These are phyloP conservation scores for Hyaloscypha bicolor DNA, from an alignment of 495 filamentous ascomycete genomes.

Conservation along the genomic window DNA sequence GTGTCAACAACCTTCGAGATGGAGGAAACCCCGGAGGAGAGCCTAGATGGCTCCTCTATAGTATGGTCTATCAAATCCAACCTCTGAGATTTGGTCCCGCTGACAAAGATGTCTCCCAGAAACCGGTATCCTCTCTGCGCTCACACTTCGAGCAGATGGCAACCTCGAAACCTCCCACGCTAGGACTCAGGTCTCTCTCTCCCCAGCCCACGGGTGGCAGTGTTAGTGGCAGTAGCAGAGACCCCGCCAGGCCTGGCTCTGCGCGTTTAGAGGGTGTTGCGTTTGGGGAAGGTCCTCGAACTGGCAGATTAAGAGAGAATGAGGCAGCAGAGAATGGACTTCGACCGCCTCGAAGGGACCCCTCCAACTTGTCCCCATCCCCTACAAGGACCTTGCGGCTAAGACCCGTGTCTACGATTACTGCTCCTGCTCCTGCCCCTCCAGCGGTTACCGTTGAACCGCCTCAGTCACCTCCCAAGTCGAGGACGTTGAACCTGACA, in stretches of 20 bases:
- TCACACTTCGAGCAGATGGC: constrained; percentile 92
- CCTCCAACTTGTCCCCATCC: constrained; percentile 42
- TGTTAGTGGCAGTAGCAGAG: constrained; percentile 6
- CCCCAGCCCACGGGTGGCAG: constrained; percentile 28
- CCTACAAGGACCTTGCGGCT: constrained; percentile 22
- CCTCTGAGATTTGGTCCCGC: background rate
- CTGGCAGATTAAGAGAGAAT: constrained; percentile 25
- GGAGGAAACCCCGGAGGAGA: constrained; percentile 35
- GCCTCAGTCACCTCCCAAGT: constrained; percentile 71
- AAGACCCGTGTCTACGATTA: constrained; percentile 17
- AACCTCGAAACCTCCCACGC: constrained; percentile 44
- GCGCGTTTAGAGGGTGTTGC: constrained; percentile 10
- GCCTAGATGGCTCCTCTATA: constrained; percentile 61
- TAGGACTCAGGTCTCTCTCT: constrained; percentile 39
- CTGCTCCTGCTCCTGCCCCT: constrained; percentile 8
- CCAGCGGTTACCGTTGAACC: constrained; percentile 75
- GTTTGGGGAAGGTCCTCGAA: constrained; percentile 6
- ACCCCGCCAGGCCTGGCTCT: constrained; percentile 2
- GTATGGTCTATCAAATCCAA: constrained; percentile 40
- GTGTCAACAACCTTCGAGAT: constrained; percentile 22
- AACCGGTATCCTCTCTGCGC: constrained; percentile 87
- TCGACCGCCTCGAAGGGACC: constrained; percentile 17
- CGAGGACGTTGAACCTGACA: constrained; percentile 37
- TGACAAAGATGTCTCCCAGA: constrained; percentile 41
- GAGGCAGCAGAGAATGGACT: constrained; percentile 14